Percentiles rank a stretch among this genome's conserved stretches.
phyloP scores from a whole-genome alignment of 2,329 filamentous ascomycete species.

The Hypoxylon sp. region DNA sequence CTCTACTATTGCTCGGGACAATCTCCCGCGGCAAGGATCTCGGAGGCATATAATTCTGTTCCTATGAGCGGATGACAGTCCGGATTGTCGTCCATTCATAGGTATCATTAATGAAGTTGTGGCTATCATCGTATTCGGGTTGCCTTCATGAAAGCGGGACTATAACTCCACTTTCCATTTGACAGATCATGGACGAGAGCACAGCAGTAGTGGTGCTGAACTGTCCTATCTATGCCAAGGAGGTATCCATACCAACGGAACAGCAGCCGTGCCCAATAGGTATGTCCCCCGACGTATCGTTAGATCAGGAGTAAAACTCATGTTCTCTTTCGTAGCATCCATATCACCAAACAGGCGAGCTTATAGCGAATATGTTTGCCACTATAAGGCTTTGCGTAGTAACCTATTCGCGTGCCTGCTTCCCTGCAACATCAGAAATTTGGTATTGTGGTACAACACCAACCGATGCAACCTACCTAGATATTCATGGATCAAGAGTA shows the following conservation, averaged over 20 bases:
- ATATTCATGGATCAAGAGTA: constrained; percentile 42
- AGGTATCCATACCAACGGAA: constrained; percentile 42
- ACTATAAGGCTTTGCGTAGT: constrained; percentile 60
- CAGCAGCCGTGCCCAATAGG: constrained; percentile 44
- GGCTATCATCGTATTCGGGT: constrained; percentile 58
- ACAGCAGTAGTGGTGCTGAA: constrained; percentile 62
- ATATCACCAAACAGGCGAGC: constrained; percentile 59
- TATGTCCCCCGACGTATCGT: constrained; percentile 53
- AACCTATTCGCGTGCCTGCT: constrained; percentile 53
- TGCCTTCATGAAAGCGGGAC: constrained; percentile 60
- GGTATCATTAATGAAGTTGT: constrained; percentile 61
- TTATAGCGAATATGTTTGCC: constrained; percentile 63
- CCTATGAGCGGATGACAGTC: constrained; percentile 51
- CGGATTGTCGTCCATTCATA: constrained; percentile 54
- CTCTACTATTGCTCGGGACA: constrained; percentile 60
- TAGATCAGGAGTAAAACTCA: constrained; percentile 56
- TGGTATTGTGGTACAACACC: constrained; percentile 49
- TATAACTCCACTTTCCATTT: constrained; percentile 61
- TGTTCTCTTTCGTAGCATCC: constrained; percentile 59
- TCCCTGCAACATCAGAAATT: constrained; percentile 50
- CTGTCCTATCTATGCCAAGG: constrained; percentile 41
- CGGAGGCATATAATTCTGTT: constrained; percentile 59
- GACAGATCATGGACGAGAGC: constrained; percentile 56
- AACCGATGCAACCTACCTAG: constrained; percentile 48
- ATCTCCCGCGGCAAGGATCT: constrained; percentile 62